phyloP scores from a whole-genome alignment of 176 grass and related monocot species.

The bread wheat (Triticum aestivum) region IWGSC_CS_RefSeq_v2.1 NC_057797.1:736278610-736279109 shows the following conservation, averaged over 20 bases:
- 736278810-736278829: neutral
- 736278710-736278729: slow-evolving; percentile 2
- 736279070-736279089: neutral
- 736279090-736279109: neutral
- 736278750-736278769: slow-evolving; percentile 10
- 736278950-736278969: neutral
- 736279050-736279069: neutral
- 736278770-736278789: slow-evolving; percentile 8
- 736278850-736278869: neutral
- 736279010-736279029: neutral
- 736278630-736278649: slow-evolving; percentile 15
- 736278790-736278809: slow-evolving; percentile 7
- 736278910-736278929: too few species aligned
- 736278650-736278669: slow-evolving; percentile 20
- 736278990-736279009: neutral
- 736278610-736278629: neutral
- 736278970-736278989: neutral
- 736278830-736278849: neutral
- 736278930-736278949: neutral
- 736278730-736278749: neutral
- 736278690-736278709: slow-evolving; percentile 7
- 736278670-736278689: slow-evolving; percentile 5
- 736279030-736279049: neutral
- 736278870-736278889: neutral
- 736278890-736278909: neutral